Evolutionary conservation across 192 early-diverging fungal species (phyloP), one percentile per base, ranked within the genome.

Genomic region (Coemansia sp.): DNA sequence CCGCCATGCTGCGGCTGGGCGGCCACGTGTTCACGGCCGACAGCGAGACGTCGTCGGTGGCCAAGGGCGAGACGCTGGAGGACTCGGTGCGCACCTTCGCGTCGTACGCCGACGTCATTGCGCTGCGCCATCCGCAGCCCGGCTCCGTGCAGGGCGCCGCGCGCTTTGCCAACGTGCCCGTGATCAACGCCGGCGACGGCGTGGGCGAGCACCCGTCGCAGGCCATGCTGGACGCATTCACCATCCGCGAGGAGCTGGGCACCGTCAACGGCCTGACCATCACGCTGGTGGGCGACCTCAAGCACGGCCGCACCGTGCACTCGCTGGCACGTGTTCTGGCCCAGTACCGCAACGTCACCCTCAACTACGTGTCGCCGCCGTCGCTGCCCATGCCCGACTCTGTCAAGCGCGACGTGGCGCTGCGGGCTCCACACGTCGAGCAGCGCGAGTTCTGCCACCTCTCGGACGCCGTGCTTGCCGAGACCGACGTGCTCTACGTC

Each of bases 291-390:
- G 96, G 94, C 47, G 96, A 97, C 65, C 83, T 97, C 60, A 94
- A 94, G 82, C 90, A 99, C 71, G 96, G 93, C 39, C 87, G 96
- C 65, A 99, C 96, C 1, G 94, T 97, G 17, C 96, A 99, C 86
- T 90, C 87, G 43, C 82, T 99, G 18, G 93, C 94, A 27, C 84
- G 85, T 59, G 80, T 99, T 27, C 71, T 99, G 26, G 70, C 89
- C 8, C 86, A 87, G 69, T 96, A 97, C 79, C 60, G 62, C 49
- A 87, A 92, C 57, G 90, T 97, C 53, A 96, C 88, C 17, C 59
- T 99, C 52, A 93, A 96, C 79, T 94, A 92, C 63, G 94, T 97
- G 45, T 82, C 89, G 37, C 94, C 94, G 1, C 56, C 76, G 0
- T 82, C 80, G n/a, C 80, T 96, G 42, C 59, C 77, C 32, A 94